Evolutionary conservation across 371 early-diverging fungal species (phyloP).

Genomic region (Rhizopus delemar): DNA sequence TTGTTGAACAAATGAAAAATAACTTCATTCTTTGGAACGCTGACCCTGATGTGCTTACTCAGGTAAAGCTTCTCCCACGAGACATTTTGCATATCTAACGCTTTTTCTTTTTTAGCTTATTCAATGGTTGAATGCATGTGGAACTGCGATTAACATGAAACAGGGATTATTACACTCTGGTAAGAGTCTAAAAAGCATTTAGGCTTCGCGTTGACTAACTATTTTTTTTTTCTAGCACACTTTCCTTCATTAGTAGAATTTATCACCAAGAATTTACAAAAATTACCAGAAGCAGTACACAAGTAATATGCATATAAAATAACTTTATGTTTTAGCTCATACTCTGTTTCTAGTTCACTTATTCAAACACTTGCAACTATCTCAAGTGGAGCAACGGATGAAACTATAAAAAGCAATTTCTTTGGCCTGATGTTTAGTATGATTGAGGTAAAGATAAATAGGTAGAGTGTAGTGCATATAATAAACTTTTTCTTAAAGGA

Average conservation of each 20-base stretch:
- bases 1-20: conserved; percentile 59
- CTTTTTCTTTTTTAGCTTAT: conserved; percentile 45
- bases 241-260: conserved; percentile 64
- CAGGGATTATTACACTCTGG: conserved; percentile 63
- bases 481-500: conserved; percentile 27
- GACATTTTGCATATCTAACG: background rate
- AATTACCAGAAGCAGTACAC: conserved; percentile 68
- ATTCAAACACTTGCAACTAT: conserved; percentile 69
- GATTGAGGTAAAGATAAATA: conserved; percentile 44
- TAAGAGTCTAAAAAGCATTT: conserved; percentile 16
- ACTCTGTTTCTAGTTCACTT: conserved; percentile 44
- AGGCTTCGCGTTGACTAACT: background rate
- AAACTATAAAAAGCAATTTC: conserved; percentile 52
- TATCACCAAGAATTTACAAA: conserved; percentile 60
- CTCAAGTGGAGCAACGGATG: conserved; percentile 59
- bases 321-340: background rate
- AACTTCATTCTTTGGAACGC: conserved; percentile 75
- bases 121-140: conserved; percentile 59
- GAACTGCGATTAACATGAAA: conserved; percentile 49
- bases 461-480: background rate
- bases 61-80: conserved; percentile 27
- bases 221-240: conserved; percentile 34
- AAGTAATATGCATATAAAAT: conserved; percentile 37
- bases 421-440: conserved; percentile 58
- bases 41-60: conserved; percentile 68